Evolutionary conservation across 1,284 basidiomycete species (phyloP).

Genomic region (Cutaneotrichosporon sp.): DNA sequence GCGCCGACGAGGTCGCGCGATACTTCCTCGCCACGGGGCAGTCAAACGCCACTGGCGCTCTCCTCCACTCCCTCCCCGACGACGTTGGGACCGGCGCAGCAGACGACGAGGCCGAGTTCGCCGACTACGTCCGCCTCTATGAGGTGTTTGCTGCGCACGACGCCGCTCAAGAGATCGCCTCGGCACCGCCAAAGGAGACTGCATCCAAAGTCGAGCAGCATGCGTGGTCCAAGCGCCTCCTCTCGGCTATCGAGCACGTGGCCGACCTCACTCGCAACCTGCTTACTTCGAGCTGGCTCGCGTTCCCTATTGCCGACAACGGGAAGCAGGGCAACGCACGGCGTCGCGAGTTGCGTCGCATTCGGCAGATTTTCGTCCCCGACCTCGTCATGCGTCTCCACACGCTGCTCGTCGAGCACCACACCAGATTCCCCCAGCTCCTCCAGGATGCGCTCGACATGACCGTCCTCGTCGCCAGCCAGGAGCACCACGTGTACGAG

Average conservation of each 20-base stretch:
- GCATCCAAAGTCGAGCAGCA: conserved; percentile 41
- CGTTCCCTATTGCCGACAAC: conserved; percentile 36
- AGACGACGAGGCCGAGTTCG: conserved; percentile 35
- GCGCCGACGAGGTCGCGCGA: conserved; percentile 78
- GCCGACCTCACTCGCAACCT: conserved; percentile 51
- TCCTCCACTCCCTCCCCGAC: conserved; percentile 67
- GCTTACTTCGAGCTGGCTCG: conserved; percentile 57
- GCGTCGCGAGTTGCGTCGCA: conserved; percentile 68
- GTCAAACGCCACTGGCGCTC: conserved; percentile 65
- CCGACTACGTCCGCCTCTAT: conserved; percentile 36
- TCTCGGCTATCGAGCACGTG: conserved; percentile 45
- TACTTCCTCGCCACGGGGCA: conserved; percentile 81
- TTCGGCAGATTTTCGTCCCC: conserved; percentile 85
- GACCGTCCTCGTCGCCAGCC: conserved; percentile 82
- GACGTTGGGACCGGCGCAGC: conserved; percentile 17
- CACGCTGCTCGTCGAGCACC: conserved; percentile 66
- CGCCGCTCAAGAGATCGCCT: conserved; percentile 40
- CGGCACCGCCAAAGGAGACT: conserved; percentile 33
- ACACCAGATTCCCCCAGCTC: conserved; percentile 69
- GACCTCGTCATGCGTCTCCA: conserved; percentile 87
- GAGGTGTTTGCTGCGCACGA: conserved; percentile 41
- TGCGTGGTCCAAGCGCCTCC: conserved; percentile 33
- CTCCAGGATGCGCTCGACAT: conserved; percentile 75
- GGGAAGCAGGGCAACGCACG: conserved; percentile 55
- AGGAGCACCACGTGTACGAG: conserved; percentile 79